Evolutionary conservation across 1,284 basidiomycete species (phyloP).

Genomic region (Puccinia polysora): DNA sequence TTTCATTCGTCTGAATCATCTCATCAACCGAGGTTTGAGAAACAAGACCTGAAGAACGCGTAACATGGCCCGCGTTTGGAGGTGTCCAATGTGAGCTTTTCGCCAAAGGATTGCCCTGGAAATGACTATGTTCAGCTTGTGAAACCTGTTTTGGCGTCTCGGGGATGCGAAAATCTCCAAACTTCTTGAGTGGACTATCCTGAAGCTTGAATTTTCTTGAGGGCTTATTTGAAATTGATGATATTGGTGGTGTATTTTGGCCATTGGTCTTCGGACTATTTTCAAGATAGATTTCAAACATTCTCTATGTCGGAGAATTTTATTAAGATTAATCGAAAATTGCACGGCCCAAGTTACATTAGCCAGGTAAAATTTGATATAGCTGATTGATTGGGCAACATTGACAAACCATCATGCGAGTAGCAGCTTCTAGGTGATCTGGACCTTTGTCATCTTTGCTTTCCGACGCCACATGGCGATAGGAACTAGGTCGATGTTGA

Average conservation of each 20-base stretch:
- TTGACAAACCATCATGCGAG: constrained; percentile 20
- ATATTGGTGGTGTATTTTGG: background rate
- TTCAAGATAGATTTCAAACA: constrained; percentile 23
- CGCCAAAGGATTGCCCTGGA: background rate
- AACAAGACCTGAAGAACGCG: background rate
- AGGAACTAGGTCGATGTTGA: constrained; percentile 21
- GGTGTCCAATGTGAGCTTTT: background rate
- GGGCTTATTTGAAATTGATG: constrained; percentile 10
- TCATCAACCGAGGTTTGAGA: background rate
- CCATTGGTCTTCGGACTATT: constrained; percentile 10
- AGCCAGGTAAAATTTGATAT: too few species aligned
- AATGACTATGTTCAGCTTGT: background rate
- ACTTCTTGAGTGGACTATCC: constrained; percentile 3
- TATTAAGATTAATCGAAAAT: background rate
- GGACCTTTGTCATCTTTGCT: constrained; percentile 7
- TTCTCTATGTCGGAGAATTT: background rate
- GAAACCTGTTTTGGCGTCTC: constrained; percentile 3
- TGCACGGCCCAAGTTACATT: too few species aligned
- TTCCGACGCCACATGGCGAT: constrained; percentile 2
- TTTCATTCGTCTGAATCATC: too few species aligned
- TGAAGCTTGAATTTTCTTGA: constrained; percentile 3
- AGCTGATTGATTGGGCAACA: too few species aligned
- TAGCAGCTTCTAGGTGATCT: constrained; percentile 14
- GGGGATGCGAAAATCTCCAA: background rate
- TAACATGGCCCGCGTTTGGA: background rate